A percentile compares a stretch with the other conserved stretches of the same genome.
phyloP scores from a whole-genome alignment of 1,139 yeast genomes.

The Geotrichum klebahnii region DNA sequence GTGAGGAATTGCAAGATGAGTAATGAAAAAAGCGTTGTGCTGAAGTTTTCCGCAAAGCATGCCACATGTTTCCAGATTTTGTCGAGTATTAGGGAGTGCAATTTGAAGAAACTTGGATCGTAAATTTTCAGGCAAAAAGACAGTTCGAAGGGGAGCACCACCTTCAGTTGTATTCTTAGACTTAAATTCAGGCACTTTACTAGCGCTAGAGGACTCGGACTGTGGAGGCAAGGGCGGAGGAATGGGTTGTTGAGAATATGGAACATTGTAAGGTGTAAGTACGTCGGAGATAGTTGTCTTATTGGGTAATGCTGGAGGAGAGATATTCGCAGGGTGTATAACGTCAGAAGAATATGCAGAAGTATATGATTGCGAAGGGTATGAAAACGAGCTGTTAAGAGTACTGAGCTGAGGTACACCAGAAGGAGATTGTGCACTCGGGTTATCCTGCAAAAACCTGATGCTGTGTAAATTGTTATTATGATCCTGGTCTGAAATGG shows the following conservation, averaged over 20 bases:
- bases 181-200: constrained; percentile 38
- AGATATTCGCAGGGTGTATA: constrained; percentile 6
- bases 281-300: constrained; percentile 20
- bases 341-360: constrained; percentile 8
- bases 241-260: constrained; percentile 1
- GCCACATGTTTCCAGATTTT: constrained; percentile 59
- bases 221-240: constrained; percentile 24
- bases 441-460: constrained; percentile 11
- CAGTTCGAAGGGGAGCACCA: constrained; percentile 50
- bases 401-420: not conserved
- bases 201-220: constrained; percentile 20
- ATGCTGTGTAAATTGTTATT: constrained; percentile 17
- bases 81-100: constrained; percentile 47
- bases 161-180: constrained; percentile 47
- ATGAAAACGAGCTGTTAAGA: constrained; percentile 11
- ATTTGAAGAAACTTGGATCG: constrained; percentile 43
- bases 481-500: constrained; percentile 19
- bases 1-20: constrained; percentile 55
- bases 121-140: constrained; percentile 47
- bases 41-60: constrained; percentile 55
- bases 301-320: constrained; percentile 20
- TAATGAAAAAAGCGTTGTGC: constrained; percentile 56
- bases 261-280: constrained; percentile 10
- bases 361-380: constrained; percentile 20
- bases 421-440: not conserved